Conservation (phyloP, 805 yeast species). For the Wickerhamomyces canadensis region DNA sequence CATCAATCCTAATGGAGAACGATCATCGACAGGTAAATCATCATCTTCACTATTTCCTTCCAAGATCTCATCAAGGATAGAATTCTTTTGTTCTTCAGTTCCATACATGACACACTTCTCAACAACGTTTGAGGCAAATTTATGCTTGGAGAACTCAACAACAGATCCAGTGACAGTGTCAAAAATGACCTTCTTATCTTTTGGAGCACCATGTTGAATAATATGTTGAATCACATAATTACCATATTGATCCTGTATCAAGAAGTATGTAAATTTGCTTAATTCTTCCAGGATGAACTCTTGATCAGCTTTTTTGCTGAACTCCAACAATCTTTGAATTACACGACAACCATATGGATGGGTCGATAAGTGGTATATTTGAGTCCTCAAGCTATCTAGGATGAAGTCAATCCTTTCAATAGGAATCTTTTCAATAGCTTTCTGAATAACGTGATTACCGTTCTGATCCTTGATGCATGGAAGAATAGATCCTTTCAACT, state of each 20-base stretch:
- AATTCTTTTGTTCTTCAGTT: conserved; percentile 50
- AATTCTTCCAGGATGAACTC: conserved; percentile 63
- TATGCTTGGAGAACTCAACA: conserved; percentile 86
- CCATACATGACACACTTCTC: conserved; percentile 88
- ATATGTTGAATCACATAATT: conserved; percentile 97
- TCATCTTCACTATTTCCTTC: conserved; percentile 37
- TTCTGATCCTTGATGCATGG: conserved; percentile 89
- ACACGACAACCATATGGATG: conserved; percentile 98
- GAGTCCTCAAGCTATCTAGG: conserved; percentile 59
- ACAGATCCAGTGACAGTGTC: conserved; percentile 65
- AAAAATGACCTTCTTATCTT: conserved; percentile 58
- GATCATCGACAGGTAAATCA: conserved; percentile 47
- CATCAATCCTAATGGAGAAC: conserved; percentile 77
- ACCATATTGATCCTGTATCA: conserved; percentile 95
- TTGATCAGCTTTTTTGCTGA: conserved; percentile 62
- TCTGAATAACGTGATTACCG: conserved; percentile 97
- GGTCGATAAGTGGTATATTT: conserved; percentile 79
- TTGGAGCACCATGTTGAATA: conserved; percentile 69
- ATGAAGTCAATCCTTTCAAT: conserved; percentile 65
- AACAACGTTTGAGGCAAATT: conserved; percentile 96
- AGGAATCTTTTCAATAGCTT: conserved; percentile 84
- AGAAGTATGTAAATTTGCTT: conserved; percentile 60
- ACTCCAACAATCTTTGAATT: conserved; percentile 85
- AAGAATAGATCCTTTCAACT: conserved; percentile 56
- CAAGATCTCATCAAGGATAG: conserved; percentile 63